Evolutionary conservation across 371 early-diverging fungal genomes (phyloP).

Genomic region (Lichtheimia hyalospora): DNA sequence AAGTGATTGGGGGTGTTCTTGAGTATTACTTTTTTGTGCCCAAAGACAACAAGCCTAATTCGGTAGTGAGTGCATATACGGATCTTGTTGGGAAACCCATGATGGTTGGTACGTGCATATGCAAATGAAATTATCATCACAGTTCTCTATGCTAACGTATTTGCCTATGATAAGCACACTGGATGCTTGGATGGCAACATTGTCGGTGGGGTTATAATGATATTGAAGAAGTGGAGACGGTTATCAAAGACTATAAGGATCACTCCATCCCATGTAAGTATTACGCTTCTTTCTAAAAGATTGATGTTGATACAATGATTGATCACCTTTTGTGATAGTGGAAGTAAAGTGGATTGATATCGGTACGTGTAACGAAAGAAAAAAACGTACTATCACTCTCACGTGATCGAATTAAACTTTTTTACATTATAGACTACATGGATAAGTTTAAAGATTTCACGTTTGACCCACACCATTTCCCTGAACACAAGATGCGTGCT

Average conservation of each 20-base stretch:
- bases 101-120: slow-evolving; percentile 9
- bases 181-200: slow-evolving; percentile 69
- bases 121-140: not conserved
- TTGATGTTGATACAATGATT: too few relatives aligned
- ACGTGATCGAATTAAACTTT: not conserved
- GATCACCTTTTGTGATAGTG: slow-evolving; percentile 1
- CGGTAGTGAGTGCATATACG: slow-evolving; percentile 65
- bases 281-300: not conserved
- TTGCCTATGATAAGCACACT: slow-evolving; percentile 7
- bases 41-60: slow-evolving; percentile 42
- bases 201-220: slow-evolving; percentile 70
- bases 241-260: slow-evolving; percentile 50
- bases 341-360: slow-evolving; percentile 73
- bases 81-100: slow-evolving; percentile 67
- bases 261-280: slow-evolving; percentile 60
- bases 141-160: too few relatives aligned
- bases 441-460: slow-evolving; percentile 56
- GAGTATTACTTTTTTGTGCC: slow-evolving; percentile 69
- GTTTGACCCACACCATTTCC: slow-evolving; percentile 44
- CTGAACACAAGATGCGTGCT: slow-evolving; percentile 24
- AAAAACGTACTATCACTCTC: too few relatives aligned
- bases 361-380: too few relatives aligned
- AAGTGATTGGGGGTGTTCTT: slow-evolving; percentile 66
- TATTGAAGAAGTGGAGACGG: slow-evolving; percentile 53
- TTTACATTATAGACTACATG: slow-evolving; percentile 45